Evolutionary conservation across 2,329 filamentous ascomycete species (phyloP), one percentile per base, ranked within the genome.

Genomic region (Hypoxylon sp.): DNA sequence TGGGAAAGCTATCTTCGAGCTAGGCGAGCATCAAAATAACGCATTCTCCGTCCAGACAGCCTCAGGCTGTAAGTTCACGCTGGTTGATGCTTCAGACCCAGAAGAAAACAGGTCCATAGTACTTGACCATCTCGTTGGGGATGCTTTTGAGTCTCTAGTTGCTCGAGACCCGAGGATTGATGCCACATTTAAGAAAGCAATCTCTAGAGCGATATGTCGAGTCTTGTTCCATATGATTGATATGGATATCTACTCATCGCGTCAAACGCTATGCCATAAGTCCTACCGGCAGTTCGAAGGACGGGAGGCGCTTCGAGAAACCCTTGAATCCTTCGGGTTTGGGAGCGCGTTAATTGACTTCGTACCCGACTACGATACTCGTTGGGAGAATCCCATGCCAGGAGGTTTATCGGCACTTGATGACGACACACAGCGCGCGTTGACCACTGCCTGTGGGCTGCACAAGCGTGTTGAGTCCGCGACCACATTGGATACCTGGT

Each of bases 11-110:
- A 56, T 56, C 5, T 56, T 56, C 5, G 52, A 56, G 21, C 21
- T 56, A 19, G 52, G 52, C 36, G 38, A 56, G 25, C 52, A 56
- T 5, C 36, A 45, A 45, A 21, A n/a, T 10, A 17, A 2, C n/a
- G 9, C 7, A 45, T 21, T 9, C 13, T 56, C 52, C 11, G 14
- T 34, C n/a, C 36, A 32, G 17, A 13, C 36, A 14, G 5, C 17
- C n/a, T 32, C n/a, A 0, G 28, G 23, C 9, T 21, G 3, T 3
- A 19, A 2, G 3, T 19, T 45, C 17, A 28, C 17, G 3, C 5
- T 56, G n/a, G n/a, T 17, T 6, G 34, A 46, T 9, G 7, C 7
- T 11, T 25, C 43, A n/a, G 23, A 14, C 5, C 19, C 19, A 23
- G 43, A 46, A 23, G 23, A 21, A 14, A 25, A 25, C 9, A 19